A percentile compares a stretch with the other conserved stretches of the same genome.
Conservation (phyloP, 129 eudicot species). For the Chrysanthemum seticuspe region DNA sequence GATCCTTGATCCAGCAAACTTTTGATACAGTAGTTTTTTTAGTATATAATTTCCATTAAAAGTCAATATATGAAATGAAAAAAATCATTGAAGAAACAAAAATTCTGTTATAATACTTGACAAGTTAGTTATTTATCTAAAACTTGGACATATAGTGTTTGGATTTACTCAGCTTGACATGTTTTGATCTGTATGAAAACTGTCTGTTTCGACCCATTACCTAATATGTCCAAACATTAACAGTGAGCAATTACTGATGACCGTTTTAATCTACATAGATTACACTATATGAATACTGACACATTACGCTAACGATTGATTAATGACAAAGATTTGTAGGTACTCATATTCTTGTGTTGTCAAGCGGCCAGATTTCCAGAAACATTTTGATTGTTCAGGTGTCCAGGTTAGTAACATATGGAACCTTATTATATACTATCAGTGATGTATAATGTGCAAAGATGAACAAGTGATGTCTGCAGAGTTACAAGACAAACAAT, state of each 20-base stretch:
- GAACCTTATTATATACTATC: not conserved
- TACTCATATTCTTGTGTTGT: slow-evolving; percentile 41
- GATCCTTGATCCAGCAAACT: no score
- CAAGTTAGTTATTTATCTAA: no score
- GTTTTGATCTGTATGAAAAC: not conserved
- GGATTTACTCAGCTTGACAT: not conserved
- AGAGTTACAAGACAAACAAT: slow-evolving; percentile 52
- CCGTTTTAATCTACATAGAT: not conserved
- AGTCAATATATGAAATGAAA: no score
- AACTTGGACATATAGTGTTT: not conserved
- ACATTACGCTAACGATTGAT: not conserved
- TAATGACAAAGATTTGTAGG: slow-evolving; percentile 37
- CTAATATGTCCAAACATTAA: not conserved
- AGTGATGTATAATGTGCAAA: not conserved
- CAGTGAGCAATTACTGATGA: not conserved
- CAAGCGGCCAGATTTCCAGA: slow-evolving; percentile 44
- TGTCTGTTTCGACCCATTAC: not conserved
- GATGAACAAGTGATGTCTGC: not conserved
- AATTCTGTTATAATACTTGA: no score
- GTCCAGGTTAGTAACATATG: slow-evolving; percentile 38
- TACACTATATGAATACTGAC: not conserved
- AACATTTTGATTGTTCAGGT: slow-evolving; percentile 49
- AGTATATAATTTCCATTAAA: no score
- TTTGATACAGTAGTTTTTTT: no score
- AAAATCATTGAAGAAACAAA: no score